Evolutionary conservation across 1,284 basidiomycete genomes (phyloP).

Genomic region (Moniliella sp.): DNA sequence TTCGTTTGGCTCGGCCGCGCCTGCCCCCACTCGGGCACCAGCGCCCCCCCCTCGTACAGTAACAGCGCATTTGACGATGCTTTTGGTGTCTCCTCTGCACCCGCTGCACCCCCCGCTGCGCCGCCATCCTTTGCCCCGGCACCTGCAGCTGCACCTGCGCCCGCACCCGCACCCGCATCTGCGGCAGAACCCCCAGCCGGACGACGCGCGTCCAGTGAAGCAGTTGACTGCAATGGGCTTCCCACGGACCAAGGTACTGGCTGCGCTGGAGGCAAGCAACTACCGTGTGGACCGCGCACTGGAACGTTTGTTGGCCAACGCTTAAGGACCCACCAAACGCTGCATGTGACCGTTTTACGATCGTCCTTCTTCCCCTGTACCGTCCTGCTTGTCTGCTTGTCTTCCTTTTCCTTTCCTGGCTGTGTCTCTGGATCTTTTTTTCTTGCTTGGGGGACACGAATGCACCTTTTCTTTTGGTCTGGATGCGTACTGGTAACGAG

Average conservation of each 20-base stretch:
- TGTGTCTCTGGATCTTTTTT: too few species aligned
- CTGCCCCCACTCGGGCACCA: conserved; percentile 1
- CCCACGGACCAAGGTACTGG: conserved; percentile 17
- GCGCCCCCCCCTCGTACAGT: background rate
- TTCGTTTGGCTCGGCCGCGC: too few species aligned
- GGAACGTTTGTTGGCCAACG: conserved; percentile 10
- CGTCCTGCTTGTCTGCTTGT: too few species aligned
- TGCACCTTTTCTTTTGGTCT: too few species aligned
- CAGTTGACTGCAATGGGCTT: conserved; percentile 32
- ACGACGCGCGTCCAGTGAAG: conserved; percentile 24
- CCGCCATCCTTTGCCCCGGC: background rate
- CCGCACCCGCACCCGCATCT: background rate
- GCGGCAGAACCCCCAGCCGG: conserved; percentile 16
- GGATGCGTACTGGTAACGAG: too few species aligned
- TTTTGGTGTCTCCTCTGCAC: background rate
- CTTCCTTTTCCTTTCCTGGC: too few species aligned
- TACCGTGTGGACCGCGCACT: conserved; percentile 24
- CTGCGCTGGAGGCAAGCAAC: conserved; percentile 25
- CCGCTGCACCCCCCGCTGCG: background rate
- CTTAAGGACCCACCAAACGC: background rate
- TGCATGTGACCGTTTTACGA: too few species aligned
- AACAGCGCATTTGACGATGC: conserved; percentile 4
- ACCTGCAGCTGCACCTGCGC: background rate
- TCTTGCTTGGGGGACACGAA: too few species aligned
- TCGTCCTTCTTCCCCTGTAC: too few species aligned